These are phyloP conservation scores for Trichoderma aggressivum DNA, from an alignment of 2,329 filamentous ascomycete genomes.

Conservation along the genomic window DNA sequence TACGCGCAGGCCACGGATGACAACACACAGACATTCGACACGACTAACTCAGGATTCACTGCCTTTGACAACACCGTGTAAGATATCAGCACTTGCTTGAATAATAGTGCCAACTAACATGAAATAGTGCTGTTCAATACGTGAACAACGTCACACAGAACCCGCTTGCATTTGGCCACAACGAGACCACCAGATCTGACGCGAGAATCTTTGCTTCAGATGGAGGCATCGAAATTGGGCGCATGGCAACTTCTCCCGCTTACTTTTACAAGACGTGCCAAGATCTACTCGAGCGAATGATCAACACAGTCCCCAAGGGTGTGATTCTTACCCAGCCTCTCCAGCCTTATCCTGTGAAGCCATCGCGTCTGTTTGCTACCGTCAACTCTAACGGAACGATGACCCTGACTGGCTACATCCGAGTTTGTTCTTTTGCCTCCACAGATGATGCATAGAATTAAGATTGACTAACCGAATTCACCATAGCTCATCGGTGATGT, in stretches of 20 bases:
- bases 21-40: slow-evolving; percentile 20
- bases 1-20: slow-evolving; percentile 10
- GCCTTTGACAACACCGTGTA: slow-evolving; percentile 25
- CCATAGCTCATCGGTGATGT: background rate
- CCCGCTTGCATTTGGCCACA: slow-evolving; percentile 24
- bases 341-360: slow-evolving; percentile 18
- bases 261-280: slow-evolving; percentile 20
- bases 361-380: slow-evolving; percentile 15
- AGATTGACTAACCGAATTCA: background rate
- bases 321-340: slow-evolving; percentile 18
- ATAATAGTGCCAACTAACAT: background rate
- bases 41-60: slow-evolving; percentile 8
- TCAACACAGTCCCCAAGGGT: slow-evolving; percentile 19
- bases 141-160: slow-evolving; percentile 24
- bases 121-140: slow-evolving; percentile 22
- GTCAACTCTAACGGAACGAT: slow-evolving; percentile 18
- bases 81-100: background rate
- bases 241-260: slow-evolving; percentile 12
- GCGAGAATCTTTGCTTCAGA: slow-evolving; percentile 25
- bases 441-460: background rate
- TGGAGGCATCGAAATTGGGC: slow-evolving; percentile 17
- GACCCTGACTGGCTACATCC: slow-evolving; percentile 13
- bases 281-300: slow-evolving; percentile 18
- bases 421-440: background rate
- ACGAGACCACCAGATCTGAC: slow-evolving; percentile 23